These are phyloP conservation scores for Platanthera zijinensis DNA, from an alignment of 106 monocot genomes.

Conservation along the genomic window DNA sequence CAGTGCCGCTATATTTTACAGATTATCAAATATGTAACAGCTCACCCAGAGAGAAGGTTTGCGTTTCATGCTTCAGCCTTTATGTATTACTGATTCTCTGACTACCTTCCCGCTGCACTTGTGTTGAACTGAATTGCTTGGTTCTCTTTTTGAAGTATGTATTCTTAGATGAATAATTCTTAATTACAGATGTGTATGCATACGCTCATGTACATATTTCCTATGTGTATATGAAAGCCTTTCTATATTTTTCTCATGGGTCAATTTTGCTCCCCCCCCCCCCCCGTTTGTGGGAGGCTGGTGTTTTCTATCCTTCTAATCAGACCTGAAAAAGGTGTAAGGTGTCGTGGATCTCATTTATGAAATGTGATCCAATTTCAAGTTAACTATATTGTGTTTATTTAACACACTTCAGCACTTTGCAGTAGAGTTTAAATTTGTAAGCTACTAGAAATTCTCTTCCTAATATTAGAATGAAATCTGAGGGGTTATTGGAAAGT, in stretches of 20 bases:
- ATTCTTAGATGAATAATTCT: neutral
- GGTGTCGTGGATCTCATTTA: neutral
- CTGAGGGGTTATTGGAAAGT: no score
- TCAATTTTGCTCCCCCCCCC: neutral
- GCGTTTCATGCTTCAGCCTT: slow-evolving; percentile 6
- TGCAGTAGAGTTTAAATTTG: neutral
- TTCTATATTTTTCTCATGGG: slow-evolving; percentile 1
- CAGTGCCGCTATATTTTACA: slow-evolving; percentile 91
- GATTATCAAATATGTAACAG: slow-evolving; percentile 74
- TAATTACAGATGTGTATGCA: neutral
- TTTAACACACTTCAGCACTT: neutral
- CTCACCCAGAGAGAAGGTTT: slow-evolving; percentile 72
- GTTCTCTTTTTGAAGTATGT: neutral
- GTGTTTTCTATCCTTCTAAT: neutral
- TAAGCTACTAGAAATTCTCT: neutral
- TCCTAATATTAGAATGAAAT: no score
- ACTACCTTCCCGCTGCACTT: neutral
- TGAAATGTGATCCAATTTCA: neutral
- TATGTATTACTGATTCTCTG: neutral
- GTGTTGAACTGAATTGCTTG: neutral
- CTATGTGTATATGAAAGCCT: neutral
- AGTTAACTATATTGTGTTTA: neutral
- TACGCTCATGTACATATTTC: neutral
- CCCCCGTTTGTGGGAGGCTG: no score
- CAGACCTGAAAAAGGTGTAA: neutral